phyloP scores from a whole-genome alignment of 2,329 filamentous ascomycete genomes.

The Rasamsonia emersonii region DNA sequence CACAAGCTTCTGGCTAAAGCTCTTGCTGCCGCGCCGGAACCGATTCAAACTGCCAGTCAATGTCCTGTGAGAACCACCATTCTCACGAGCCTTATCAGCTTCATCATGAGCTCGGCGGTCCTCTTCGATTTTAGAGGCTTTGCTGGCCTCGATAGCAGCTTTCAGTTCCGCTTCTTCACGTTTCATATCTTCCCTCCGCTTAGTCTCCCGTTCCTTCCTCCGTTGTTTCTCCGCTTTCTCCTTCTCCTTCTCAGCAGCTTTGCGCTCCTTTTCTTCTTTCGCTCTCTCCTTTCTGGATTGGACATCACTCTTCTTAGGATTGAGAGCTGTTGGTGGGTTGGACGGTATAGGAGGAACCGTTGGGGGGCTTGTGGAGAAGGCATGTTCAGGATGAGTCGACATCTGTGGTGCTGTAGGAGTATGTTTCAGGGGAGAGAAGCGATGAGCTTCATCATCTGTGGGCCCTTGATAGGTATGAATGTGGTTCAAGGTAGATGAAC shows the following conservation, averaged over 20 bases:
- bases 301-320: conserved; percentile 54
- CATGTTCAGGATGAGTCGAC: conserved; percentile 34
- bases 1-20: conserved; percentile 62
- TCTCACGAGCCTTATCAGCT: conserved; percentile 24
- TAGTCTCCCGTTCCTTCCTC: conserved; percentile 51
- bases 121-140: conserved; percentile 51
- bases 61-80: conserved; percentile 35
- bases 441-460: conserved; percentile 27
- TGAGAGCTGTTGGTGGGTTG: conserved; percentile 25
- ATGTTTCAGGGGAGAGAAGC: conserved; percentile 23
- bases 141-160: conserved; percentile 58
- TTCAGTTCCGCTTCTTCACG: conserved; percentile 53
- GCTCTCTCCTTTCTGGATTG: conserved; percentile 61
- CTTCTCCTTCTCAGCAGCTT: conserved; percentile 37
- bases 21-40: conserved; percentile 65
- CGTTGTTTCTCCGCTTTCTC: conserved; percentile 48
- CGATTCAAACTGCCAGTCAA: conserved; percentile 48
- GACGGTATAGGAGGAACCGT: conserved; percentile 25
- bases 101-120: conserved; percentile 26
- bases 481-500: conserved; percentile 27
- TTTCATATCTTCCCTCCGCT: conserved; percentile 37
- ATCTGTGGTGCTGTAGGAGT: conserved; percentile 38
- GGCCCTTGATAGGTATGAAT: conserved; percentile 31
- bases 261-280: conserved; percentile 50
- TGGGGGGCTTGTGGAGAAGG: conserved; percentile 11